phyloP scores from a whole-genome alignment of 768 basidiomycete genomes.

The Ramaria sp. region DNA sequence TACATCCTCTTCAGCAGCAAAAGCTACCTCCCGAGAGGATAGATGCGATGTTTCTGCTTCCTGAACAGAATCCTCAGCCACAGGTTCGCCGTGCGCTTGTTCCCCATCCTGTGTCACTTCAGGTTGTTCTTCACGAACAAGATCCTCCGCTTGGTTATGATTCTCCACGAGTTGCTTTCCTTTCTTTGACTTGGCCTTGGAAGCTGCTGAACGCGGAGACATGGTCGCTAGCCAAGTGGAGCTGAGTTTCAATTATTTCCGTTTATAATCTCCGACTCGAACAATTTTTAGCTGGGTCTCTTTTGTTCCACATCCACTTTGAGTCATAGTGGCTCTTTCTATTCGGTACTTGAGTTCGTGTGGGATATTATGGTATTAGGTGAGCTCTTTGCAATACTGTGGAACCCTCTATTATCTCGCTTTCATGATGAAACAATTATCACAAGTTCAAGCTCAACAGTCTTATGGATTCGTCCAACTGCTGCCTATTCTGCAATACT shows the following conservation, averaged over 20 bases:
- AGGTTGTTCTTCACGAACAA: constrained; percentile 5
- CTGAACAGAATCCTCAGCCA: neutral
- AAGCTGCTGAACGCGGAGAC: constrained; percentile 10
- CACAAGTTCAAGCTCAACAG: constrained; percentile 12
- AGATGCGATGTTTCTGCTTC: neutral
- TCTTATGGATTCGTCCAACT: constrained; percentile 10
- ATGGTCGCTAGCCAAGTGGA: constrained; percentile 1
- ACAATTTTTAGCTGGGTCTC: neutral
- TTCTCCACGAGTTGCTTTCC: constrained; percentile 11
- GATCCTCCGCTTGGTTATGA: neutral
- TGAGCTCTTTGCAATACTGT: neutral
- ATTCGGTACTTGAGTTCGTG: too few species aligned
- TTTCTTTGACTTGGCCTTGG: constrained; percentile 10
- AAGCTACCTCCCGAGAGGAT: constrained; percentile 1
- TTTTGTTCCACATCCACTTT: neutral
- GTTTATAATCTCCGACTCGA: neutral
- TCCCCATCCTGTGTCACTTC: constrained; percentile 9
- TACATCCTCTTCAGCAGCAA: constrained; percentile 11
- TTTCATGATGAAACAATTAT: constrained; percentile 7
- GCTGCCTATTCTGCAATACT: constrained; percentile 11
- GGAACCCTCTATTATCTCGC: neutral
- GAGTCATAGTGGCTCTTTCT: neutral
- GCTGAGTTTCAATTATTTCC: neutral
- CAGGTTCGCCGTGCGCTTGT: neutral
- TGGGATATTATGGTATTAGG: neutral